Conservation (phyloP, 1,284 basidiomycete species). For the Cystobasidium sp. region DNA sequence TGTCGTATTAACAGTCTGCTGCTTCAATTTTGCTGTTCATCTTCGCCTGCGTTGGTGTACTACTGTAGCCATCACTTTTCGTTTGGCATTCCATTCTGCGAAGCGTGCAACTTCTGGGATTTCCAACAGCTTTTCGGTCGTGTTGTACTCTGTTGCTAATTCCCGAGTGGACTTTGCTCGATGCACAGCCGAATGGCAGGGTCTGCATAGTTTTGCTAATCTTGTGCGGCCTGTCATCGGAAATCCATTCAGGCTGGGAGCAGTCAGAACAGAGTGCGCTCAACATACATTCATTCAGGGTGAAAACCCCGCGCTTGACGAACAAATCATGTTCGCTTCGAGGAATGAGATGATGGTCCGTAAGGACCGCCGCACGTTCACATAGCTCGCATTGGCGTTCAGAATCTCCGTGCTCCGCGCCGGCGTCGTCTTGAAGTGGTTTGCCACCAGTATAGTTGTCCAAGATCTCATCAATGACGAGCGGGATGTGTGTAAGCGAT, state of each 20-base stretch:
- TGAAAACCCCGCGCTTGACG: slow-evolving; percentile 34
- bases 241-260: neutral
- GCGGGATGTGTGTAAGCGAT: neutral
- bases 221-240: slow-evolving; percentile 23
- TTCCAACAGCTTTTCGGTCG: slow-evolving; percentile 31
- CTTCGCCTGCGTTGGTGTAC: slow-evolving; percentile 22
- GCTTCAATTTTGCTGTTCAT: neutral
- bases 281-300: slow-evolving; percentile 26
- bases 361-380: slow-evolving; percentile 29
- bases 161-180: slow-evolving; percentile 27
- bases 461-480: slow-evolving; percentile 26
- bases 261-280: neutral
- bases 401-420: neutral
- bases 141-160: slow-evolving; percentile 36
- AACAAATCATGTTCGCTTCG: slow-evolving; percentile 37
- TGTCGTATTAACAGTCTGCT: slow-evolving; percentile 11
- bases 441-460: slow-evolving; percentile 15
- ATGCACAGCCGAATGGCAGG: slow-evolving; percentile 37
- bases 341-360: slow-evolving; percentile 40
- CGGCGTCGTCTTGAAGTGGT: neutral
- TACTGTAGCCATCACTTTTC: slow-evolving; percentile 30
- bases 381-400: slow-evolving; percentile 30
- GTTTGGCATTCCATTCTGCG: slow-evolving; percentile 42
- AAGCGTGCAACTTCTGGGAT: slow-evolving; percentile 34
- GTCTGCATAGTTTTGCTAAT: slow-evolving; percentile 25